Evolutionary conservation across 805 yeast species (phyloP).

Genomic region (Candida michaelii): DNA sequence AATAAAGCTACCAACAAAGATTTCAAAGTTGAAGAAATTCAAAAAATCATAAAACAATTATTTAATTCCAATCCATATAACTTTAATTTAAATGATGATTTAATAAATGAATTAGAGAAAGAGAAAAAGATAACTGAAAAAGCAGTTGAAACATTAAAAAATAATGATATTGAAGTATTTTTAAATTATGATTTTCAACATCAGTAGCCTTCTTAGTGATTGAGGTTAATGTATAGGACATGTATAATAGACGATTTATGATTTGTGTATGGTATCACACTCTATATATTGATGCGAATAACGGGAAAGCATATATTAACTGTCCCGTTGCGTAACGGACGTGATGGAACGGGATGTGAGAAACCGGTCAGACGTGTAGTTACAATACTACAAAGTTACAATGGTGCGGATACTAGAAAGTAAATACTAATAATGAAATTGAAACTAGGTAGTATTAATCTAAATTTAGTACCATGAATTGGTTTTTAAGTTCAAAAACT

Average conservation of each 20-base stretch:
- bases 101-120: conserved; percentile 38
- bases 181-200: conserved; percentile 13
- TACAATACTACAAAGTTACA: no score
- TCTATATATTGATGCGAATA: no score
- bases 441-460: no score
- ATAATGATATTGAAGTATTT: conserved; percentile 15
- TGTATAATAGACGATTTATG: conserved; percentile 6
- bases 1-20: conserved; percentile 52
- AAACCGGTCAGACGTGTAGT: no score
- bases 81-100: conserved; percentile 56
- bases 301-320: no score
- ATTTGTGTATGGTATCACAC: background rate
- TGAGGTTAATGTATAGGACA: background rate
- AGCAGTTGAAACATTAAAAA: conserved; percentile 20
- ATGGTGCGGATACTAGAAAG: no score
- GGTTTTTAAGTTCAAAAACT: no score
- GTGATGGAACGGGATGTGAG: no score
- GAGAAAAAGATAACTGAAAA: conserved; percentile 37
- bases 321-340: no score
- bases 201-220: no score
- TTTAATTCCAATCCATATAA: conserved; percentile 55
- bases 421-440: no score
- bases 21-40: conserved; percentile 54
- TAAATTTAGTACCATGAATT: no score
- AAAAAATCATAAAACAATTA: conserved; percentile 51